Evolutionary conservation across 768 basidiomycete genomes (phyloP), one percentile per base, ranked within the genome.

Genomic region (Termitomyces sp.): DNA sequence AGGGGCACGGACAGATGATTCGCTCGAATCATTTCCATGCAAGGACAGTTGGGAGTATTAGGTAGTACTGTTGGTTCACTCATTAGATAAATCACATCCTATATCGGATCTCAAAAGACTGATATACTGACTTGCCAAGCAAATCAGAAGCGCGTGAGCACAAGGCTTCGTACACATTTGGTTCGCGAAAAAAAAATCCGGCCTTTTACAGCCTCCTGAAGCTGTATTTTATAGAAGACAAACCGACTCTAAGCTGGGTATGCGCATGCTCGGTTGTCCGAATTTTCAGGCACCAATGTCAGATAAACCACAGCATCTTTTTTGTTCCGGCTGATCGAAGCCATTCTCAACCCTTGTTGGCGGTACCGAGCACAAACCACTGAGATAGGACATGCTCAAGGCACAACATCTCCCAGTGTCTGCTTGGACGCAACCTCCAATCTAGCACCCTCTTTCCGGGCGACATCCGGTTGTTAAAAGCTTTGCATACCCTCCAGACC

Each of bases 401-500:
- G 50, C 48, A 32, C 44, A 42, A 40, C 45, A 18, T 48, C 52
- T 53, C 30, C 20, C 13, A 56, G 38, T n/a, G 43, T 40, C 20
- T 53, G 57, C 57, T 55, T 36, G 28, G 45, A 49, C 32, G 52
- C 49, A 59, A 50, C 42, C 32, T 64, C 60, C 35, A 71, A 59
- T 28, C 67, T 68, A n/a, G 65, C 54, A 22, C 66, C 75, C 68
- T 86, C 86, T 65, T 83, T 85, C 56, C 71, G 73, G 22, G 79
- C 80, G 35, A 90, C 82, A 58, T 74, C 77, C 22, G 71, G 67
- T 66, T 93, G 87, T 68, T 91, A 89, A 70, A 98, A 98, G 67
- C 90, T 93, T 56, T 76, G 77, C 91, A 97, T 93, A 33, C 95
- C 95, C 60, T 87, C 78, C 32, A 98, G 76, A 33, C 96, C 96